Base-by-base conservation (phyloP, 2,329 filamentous ascomycete species). In the Sclerotinia minor region DNA sequence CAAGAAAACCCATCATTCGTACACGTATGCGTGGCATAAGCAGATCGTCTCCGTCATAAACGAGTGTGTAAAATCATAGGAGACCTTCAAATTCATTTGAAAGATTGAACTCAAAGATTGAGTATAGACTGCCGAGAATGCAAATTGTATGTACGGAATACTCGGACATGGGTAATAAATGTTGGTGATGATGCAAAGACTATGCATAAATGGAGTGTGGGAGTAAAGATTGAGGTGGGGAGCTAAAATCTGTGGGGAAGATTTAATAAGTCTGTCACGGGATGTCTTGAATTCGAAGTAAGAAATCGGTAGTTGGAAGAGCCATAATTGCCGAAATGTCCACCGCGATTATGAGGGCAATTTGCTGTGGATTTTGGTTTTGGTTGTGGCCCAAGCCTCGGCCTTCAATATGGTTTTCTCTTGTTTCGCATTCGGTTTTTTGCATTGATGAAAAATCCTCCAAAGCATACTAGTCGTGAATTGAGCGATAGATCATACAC, bases 271-370 rank as follows among this genome's bases (percentile, higher is more conserved):
- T 58, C 15, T 58, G 17, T 58, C 55, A 38, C 35, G 35, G 54
- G 54, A 41, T 35, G 8, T 41, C n/a, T 57, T 44, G 7, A 44
- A 45, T n/a, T 47, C 58, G n/a, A 35, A 60, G 13, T 21, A 63
- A 38, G 13, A 2, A 7, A 38, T 63, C 59, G 59, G 59, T 38
- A 63, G 59, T 63, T 63, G 45, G 21, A 50, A 26, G 21, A 38
- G 17, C 13, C 21, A 26, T 32, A 63, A n/a, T 63, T 63, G 59
- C 59, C 59, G 59, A 50, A 41, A 63, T 21, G 15, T 52, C 15
- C 45, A 26, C 8, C 32, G 2, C 8, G 24, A 38, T 61, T 19
- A 50, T 3, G 19, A 60, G 24, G 3, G 24, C 19, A 41, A 17
- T 19, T 4, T 41, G n/a, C 8, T 35, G 13, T 38, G 29, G 29